Conservation (phyloP, 305 asterid genomes). For the Ruellia speciosa region DNA sequence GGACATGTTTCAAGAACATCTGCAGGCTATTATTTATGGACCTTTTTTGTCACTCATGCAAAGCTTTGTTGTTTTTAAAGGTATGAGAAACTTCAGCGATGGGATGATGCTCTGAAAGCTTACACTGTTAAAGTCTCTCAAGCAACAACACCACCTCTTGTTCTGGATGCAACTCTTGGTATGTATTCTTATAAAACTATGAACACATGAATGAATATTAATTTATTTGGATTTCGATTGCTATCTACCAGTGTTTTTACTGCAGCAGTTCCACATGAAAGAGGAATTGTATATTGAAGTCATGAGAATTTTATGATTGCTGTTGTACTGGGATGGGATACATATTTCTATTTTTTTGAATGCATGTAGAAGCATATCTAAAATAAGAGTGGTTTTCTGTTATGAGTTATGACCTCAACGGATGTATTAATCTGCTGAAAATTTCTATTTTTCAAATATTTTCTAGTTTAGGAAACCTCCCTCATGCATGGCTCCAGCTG, state of each 20-base stretch:
- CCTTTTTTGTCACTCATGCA: slow-evolving; percentile 21
- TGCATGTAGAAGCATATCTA: neutral
- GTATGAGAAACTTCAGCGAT: slow-evolving; percentile 97
- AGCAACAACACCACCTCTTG: slow-evolving; percentile 63
- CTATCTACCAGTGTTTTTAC: slow-evolving; percentile 10
- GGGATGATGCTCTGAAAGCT: slow-evolving; percentile 99
- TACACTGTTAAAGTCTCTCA: slow-evolving; percentile 89
- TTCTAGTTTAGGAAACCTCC: too few relatives aligned
- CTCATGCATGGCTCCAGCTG: too few relatives aligned
- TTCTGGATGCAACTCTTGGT: slow-evolving; percentile 97
- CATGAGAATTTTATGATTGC: neutral
- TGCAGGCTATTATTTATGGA: slow-evolving; percentile 12
- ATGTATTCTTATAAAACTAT: slow-evolving; percentile 25
- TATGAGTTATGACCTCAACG: too few relatives aligned
- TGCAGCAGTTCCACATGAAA: neutral
- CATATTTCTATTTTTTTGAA: slow-evolving; percentile 3
- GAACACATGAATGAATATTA: slow-evolving; percentile 10
- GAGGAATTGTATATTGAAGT: neutral
- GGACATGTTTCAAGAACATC: slow-evolving; percentile 10
- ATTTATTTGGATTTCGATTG: slow-evolving; percentile 8
- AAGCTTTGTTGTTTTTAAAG: slow-evolving; percentile 33
- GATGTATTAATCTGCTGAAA: too few relatives aligned
- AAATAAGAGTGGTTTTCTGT: too few relatives aligned
- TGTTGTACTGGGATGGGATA: slow-evolving; percentile 7
- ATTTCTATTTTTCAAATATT: neutral